A percentile compares a stretch with the other conserved stretches of the same genome.
Conservation (phyloP, 768 basidiomycete species). For the Thelephora ganbajun region DNA sequence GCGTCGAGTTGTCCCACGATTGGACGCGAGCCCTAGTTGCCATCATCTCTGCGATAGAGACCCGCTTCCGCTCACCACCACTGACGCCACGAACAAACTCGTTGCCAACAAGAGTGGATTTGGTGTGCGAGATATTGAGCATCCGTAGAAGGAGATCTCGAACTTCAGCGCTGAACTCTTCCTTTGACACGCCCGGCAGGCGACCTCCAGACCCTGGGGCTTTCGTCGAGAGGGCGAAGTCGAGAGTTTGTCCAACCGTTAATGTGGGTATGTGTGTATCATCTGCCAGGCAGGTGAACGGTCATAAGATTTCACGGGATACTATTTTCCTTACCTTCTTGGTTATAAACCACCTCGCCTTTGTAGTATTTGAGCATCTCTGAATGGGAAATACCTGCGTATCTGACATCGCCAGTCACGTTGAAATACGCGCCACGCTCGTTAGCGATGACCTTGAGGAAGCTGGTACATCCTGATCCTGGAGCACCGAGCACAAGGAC, state of each 20-base stretch:
- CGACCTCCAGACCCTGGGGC: slow-evolving; percentile 67
- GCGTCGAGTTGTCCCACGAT: slow-evolving; percentile 76
- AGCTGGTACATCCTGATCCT: slow-evolving; percentile 75
- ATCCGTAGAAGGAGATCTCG: slow-evolving; percentile 54
- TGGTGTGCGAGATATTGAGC: slow-evolving; percentile 76
- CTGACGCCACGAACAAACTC: slow-evolving; percentile 76
- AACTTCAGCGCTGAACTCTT: slow-evolving; percentile 42
- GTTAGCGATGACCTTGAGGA: slow-evolving; percentile 79
- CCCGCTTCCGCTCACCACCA: slow-evolving; percentile 68
- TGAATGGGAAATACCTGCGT: slow-evolving; percentile 62
- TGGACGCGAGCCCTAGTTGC: slow-evolving; percentile 68
- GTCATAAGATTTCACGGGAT: neutral
- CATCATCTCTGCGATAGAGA: slow-evolving; percentile 83
- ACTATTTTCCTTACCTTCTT: slow-evolving; percentile 35
- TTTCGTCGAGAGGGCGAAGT: slow-evolving; percentile 61
- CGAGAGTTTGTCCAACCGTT: slow-evolving; percentile 65
- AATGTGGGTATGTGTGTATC: slow-evolving; percentile 76
- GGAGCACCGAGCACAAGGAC: slow-evolving; percentile 75
- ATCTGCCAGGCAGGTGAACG: slow-evolving; percentile 29
- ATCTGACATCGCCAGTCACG: slow-evolving; percentile 62
- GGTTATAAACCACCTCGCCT: slow-evolving; percentile 71
- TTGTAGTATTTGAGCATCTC: slow-evolving; percentile 69
- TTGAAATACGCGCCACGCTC: slow-evolving; percentile 47
- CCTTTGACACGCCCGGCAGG: slow-evolving; percentile 46
- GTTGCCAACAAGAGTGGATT: slow-evolving; percentile 69